Conservation (phyloP, 2,329 filamentous ascomycete genomes). For the Talaromyces sp. region DNA sequence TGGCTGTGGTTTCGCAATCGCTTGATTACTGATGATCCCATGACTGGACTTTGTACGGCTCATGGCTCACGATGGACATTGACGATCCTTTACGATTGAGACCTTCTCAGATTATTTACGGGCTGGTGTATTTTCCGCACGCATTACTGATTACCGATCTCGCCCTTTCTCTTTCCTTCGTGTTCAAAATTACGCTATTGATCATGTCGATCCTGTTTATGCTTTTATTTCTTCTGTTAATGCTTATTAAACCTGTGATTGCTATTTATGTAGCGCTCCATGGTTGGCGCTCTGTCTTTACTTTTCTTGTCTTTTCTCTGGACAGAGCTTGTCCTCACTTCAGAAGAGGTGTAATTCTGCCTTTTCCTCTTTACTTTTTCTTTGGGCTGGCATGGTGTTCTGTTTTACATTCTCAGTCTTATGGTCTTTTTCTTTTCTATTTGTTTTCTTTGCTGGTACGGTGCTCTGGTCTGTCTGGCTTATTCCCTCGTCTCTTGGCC, state of each 20-base stretch:
- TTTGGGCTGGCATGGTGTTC: constrained; percentile 26
- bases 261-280: constrained; percentile 6
- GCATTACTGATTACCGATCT: constrained; percentile 4
- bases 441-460: constrained; percentile 16
- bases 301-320: constrained; percentile 2
- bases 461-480: constrained; percentile 22
- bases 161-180: constrained; percentile 24
- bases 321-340: constrained; percentile 15
- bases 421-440: constrained; percentile 18
- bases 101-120: constrained; percentile 15
- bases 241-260: constrained; percentile 17
- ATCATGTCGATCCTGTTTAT: constrained; percentile 28
- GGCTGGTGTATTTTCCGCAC: constrained; percentile 18
- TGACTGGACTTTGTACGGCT: constrained; percentile 25
- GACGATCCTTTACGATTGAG: constrained; percentile 22
- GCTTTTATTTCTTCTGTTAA: constrained; percentile 23
- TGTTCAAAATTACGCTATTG: constrained; percentile 36
- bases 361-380: constrained; percentile 12
- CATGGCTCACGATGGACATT: constrained; percentile 25
- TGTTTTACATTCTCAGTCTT: constrained; percentile 22
- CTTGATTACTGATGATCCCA: constrained; percentile 33
- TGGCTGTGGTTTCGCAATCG: constrained; percentile 22
- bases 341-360: constrained; percentile 22
- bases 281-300: constrained; percentile 7
- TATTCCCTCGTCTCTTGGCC: constrained; percentile 21